These are phyloP conservation scores for Petunia hybrid DNA, from an alignment of 305 asterid genomes.

Conservation along the genomic window DNA sequence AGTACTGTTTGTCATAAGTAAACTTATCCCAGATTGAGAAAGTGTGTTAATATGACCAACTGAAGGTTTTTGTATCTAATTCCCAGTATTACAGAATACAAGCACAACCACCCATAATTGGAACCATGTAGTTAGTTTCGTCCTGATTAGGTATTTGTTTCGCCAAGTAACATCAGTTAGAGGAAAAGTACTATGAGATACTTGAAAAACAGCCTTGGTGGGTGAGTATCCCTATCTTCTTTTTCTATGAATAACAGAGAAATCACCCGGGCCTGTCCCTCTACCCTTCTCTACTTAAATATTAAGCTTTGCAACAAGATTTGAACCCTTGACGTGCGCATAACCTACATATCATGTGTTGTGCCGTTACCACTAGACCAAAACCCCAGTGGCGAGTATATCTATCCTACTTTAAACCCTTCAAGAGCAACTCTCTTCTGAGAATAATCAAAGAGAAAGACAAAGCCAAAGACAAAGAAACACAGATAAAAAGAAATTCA, in stretches of 20 bases:
- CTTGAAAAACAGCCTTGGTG: no score
- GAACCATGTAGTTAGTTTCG: not conserved
- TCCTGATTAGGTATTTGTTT: constrained; percentile 8
- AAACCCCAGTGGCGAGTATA: not conserved
- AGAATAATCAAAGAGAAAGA: constrained; percentile 16
- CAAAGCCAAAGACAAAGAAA: constrained; percentile 35
- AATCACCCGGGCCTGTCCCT: no score
- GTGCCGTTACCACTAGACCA: no score
- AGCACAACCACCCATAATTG: not conserved
- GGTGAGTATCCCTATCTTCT: no score
- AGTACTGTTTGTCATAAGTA: not conserved
- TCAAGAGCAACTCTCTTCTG: constrained; percentile 17
- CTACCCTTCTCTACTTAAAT: no score
- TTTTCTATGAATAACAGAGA: no score
- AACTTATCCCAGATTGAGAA: constrained; percentile 26
- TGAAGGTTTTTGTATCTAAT: constrained; percentile 21
- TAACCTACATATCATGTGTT: no score
- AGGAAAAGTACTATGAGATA: not conserved
- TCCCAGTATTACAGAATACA: not conserved
- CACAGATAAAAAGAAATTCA: constrained; percentile 30
- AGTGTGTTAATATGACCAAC: not conserved
- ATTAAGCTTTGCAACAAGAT: no score
- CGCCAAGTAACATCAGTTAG: not conserved
- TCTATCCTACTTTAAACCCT: constrained; percentile 15
- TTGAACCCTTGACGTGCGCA: no score